Evolutionary conservation across 768 basidiomycete genomes (phyloP), one percentile per base, ranked within the genome.

Genomic region (Lactarius akahatsu): DNA sequence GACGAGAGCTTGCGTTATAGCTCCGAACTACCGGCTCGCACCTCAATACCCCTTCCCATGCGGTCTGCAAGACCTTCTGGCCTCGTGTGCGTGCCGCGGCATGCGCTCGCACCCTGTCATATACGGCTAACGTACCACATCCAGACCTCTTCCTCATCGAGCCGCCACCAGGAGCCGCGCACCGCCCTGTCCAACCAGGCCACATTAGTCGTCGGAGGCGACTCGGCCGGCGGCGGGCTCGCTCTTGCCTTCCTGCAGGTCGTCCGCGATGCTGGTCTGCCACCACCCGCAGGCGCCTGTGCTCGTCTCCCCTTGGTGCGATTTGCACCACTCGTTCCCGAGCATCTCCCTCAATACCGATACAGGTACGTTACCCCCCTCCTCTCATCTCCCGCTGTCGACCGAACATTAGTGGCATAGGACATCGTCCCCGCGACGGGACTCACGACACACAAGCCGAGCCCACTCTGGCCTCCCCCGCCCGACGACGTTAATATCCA

Each of bases 21-120:
- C 90, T 64, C 81, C 92, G 61, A 90, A 90, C 67, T 92, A 92
- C 72, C 84, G 90, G 43, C 84, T 96, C 13, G 90, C 96, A 16
- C 96, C 96, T 0, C 96, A 98, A 76, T 98, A 96, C 72, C 96
- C 96, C 1, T 98, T 96, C 75, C 96, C 96, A 15, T 93, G 92
- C 70, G 92, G 89, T 1, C 77, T 98, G 8, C 95, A 96, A 73
- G 96, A 98, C 76, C 78, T 88, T 26, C 74, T 98, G 11, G 92
- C 96, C 2, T 88, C 94, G 3, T 98, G 92, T 93, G 23, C 52
- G 59, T 61, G 16, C 40, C 15, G 15, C 11, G 15, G 3, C 30
- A 23, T 30, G 30, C 30, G 30, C 5, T 30, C 30, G 30, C 18
- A 38, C 15, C 41, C 1, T 30, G 11, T 11, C 18, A 57, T 26